phyloP scores from a whole-genome alignment of 257 asterid genomes.

The Primulina huaijiensis region DNA sequence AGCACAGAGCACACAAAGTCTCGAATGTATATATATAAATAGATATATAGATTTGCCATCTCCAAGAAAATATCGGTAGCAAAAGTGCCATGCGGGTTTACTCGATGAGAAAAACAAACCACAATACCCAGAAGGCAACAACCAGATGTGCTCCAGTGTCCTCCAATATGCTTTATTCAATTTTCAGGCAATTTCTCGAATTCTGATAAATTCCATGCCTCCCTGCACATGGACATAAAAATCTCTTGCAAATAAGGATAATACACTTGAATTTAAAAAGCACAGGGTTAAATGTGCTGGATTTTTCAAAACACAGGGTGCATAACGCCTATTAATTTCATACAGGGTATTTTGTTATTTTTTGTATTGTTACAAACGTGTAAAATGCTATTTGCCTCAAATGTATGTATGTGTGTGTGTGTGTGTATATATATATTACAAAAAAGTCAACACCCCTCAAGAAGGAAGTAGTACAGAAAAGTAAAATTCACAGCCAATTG shows the following conservation, averaged over 20 bases:
- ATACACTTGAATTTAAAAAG: neutral
- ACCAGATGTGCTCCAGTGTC: neutral
- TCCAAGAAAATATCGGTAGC: no score
- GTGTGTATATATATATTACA: no score
- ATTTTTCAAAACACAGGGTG: no score
- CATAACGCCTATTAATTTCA: no score
- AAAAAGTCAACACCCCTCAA: neutral
- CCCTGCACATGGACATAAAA: neutral
- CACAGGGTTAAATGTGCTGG: no score
- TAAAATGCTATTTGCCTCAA: neutral
- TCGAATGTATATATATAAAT: no score
- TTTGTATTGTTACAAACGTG: neutral
- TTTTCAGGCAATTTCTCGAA: neutral
- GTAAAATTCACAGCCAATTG: neutral
- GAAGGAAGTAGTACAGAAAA: neutral
- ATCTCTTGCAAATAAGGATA: no score
- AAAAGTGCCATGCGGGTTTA: no score
- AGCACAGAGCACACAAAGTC: neutral
- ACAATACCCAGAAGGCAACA: neutral
- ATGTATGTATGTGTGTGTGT: no score
- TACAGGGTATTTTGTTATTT: no score
- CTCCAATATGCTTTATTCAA: neutral
- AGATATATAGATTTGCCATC: no score
- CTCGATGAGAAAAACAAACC: no score
- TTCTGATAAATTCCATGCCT: neutral